Conservation (phyloP, 106 monocot genomes). For the Dactylorhiza incarnata region DNA sequence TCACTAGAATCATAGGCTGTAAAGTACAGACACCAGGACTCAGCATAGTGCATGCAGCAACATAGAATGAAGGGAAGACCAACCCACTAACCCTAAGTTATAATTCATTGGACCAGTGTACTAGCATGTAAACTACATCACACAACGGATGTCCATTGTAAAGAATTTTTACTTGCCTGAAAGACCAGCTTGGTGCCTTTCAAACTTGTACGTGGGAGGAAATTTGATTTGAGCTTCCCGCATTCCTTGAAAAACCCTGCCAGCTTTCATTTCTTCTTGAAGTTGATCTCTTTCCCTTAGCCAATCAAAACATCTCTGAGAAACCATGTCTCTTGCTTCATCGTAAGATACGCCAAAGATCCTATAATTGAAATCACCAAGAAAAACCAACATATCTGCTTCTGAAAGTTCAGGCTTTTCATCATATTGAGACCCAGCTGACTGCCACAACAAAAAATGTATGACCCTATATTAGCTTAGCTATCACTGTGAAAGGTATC, state of each 20-base stretch:
- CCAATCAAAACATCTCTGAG: constrained; percentile 44
- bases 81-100: neutral
- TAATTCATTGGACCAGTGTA: neutral
- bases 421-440: constrained; percentile 18
- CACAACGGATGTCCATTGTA: neutral
- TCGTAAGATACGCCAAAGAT: constrained; percentile 30
- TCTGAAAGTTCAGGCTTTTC: constrained; percentile 37
- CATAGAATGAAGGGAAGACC: neutral
- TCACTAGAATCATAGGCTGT: constrained; percentile 62
- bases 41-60: neutral
- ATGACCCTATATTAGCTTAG: neutral
- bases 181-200: constrained; percentile 21
- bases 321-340: constrained; percentile 42
- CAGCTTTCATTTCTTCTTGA: constrained; percentile 30
- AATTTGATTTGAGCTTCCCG: constrained; percentile 25
- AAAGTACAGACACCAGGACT: neutral
- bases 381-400: constrained; percentile 38
- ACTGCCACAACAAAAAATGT: constrained; percentile 10
- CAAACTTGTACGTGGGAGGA: constrained; percentile 33
- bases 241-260: constrained; percentile 39
- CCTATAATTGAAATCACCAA: constrained; percentile 40
- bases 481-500: neutral
- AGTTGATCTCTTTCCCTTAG: constrained; percentile 42
- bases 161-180: constrained; percentile 10
- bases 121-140: neutral